Evolutionary conservation across 768 basidiomycete species (phyloP).

Genomic region (Tephrocybe sp.): DNA sequence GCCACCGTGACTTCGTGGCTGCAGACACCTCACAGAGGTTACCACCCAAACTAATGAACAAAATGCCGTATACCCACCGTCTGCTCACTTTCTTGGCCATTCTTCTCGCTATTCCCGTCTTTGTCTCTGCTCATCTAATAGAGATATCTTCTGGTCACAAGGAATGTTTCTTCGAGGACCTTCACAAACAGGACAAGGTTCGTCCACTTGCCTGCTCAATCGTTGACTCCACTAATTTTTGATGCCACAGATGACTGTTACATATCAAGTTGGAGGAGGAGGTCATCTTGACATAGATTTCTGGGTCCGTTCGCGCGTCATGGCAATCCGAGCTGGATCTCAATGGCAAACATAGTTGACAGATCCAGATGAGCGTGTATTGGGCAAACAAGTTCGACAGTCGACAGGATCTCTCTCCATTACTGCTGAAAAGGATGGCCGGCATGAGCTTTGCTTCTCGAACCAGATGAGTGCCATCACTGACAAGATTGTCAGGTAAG

Average conservation of each 20-base stretch:
- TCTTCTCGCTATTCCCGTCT: slow-evolving; percentile 38
- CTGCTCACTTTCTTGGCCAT: slow-evolving; percentile 39
- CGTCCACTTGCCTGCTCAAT: slow-evolving; percentile 3
- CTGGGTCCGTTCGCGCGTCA: slow-evolving; percentile 56
- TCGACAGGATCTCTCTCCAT: slow-evolving; percentile 88
- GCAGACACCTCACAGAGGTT: slow-evolving; percentile 6
- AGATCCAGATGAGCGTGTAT: slow-evolving; percentile 66
- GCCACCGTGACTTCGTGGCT: background rate
- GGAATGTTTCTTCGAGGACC: slow-evolving; percentile 96
- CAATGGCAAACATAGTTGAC: slow-evolving; percentile 54
- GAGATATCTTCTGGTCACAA: slow-evolving; percentile 77
- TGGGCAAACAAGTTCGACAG: slow-evolving; percentile 82
- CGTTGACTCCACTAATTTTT: background rate
- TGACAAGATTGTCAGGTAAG: slow-evolving; percentile 92
- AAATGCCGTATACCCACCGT: slow-evolving; percentile 33
- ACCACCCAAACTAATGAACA: slow-evolving; percentile 14
- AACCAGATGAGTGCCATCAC: slow-evolving; percentile 98
- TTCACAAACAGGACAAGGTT: slow-evolving; percentile 89
- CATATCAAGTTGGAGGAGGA: slow-evolving; percentile 97
- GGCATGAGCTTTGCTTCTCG: slow-evolving; percentile 96
- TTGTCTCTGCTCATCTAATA: slow-evolving; percentile 66
- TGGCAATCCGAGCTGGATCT: slow-evolving; percentile 2
- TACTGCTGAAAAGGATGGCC: slow-evolving; percentile 84
- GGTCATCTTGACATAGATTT: slow-evolving; percentile 98
- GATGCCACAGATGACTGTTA: slow-evolving; percentile 87